Conservation (phyloP, 352 stramenopile genomes). For the Globisporangium irregulare region DNA sequence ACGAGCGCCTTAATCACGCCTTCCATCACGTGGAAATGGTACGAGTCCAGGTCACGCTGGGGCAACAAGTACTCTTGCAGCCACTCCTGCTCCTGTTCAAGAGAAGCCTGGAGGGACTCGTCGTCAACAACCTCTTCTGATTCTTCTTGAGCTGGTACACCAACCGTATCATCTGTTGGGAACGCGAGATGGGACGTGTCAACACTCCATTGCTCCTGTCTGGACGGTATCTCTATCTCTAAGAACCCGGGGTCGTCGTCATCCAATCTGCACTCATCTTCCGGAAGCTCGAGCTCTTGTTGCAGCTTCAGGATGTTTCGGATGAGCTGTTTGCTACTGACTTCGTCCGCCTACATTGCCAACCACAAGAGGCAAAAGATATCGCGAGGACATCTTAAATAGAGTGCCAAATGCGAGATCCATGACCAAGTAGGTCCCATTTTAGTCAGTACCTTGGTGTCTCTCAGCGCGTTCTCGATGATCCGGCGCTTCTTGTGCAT, state of each 20-base stretch:
- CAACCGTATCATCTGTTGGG: slow-evolving; percentile 7
- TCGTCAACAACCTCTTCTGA: background rate
- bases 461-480: slow-evolving; percentile 48
- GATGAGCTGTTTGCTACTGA: slow-evolving; percentile 50
- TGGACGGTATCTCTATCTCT: slow-evolving; percentile 20
- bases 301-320: slow-evolving; percentile 33
- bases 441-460: slow-evolving; percentile 33
- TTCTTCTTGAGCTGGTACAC: slow-evolving; percentile 5
- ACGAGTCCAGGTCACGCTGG: slow-evolving; percentile 44
- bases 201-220: slow-evolving; percentile 56
- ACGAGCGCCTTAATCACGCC: slow-evolving; percentile 37
- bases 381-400: background rate
- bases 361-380: background rate
- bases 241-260: slow-evolving; percentile 41
- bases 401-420: too few relatives aligned
- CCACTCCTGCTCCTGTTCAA: slow-evolving; percentile 9
- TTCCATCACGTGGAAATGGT: slow-evolving; percentile 40
- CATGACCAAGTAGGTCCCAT: background rate
- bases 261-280: slow-evolving; percentile 33
- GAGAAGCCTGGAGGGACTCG: background rate
- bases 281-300: slow-evolving; percentile 30
- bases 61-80: slow-evolving; percentile 17
- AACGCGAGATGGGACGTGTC: slow-evolving; percentile 29
- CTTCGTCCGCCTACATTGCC: slow-evolving; percentile 24
- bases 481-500: slow-evolving; percentile 72